phyloP scores from a whole-genome alignment of 2,329 filamentous ascomycete species.

The Myrmaecium sp. region DNA sequence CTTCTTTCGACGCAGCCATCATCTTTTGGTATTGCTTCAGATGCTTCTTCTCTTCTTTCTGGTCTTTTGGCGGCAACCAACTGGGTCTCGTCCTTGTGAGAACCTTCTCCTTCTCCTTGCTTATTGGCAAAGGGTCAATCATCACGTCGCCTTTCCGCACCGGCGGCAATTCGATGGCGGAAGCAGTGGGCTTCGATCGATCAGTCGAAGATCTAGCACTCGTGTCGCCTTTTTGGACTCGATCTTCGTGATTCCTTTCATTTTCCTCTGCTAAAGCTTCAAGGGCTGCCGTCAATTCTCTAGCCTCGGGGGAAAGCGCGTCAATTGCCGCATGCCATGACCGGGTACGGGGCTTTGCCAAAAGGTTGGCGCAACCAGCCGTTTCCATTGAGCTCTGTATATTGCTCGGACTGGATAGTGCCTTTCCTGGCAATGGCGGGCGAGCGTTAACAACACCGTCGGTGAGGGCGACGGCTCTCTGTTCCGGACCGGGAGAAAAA shows the following conservation, averaged over 20 bases:
- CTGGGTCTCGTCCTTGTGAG: slow-evolving; percentile 61
- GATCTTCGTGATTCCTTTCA: slow-evolving; percentile 32
- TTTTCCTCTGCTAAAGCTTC: slow-evolving; percentile 59
- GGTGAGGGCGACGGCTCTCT: slow-evolving; percentile 9
- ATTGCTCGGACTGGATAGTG: slow-evolving; percentile 3
- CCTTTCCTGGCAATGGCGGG: slow-evolving; percentile 5
- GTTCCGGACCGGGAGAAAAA: slow-evolving; percentile 13
- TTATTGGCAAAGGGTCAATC: slow-evolving; percentile 70
- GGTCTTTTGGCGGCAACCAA: slow-evolving; percentile 75
- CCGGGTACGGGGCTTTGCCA: slow-evolving; percentile 40
- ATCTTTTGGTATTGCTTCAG: slow-evolving; percentile 72
- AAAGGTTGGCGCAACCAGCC: slow-evolving; percentile 3
- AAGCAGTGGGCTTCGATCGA: slow-evolving; percentile 37
- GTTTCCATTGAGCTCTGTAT: slow-evolving; percentile 3
- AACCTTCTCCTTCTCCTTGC: slow-evolving; percentile 74
- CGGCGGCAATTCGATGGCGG: slow-evolving; percentile 39
- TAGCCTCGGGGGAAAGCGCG: slow-evolving; percentile 55
- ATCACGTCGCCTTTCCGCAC: slow-evolving; percentile 60
- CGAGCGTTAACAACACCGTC: slow-evolving; percentile 9
- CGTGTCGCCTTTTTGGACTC: slow-evolving; percentile 28
- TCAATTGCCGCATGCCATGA: slow-evolving; percentile 59
- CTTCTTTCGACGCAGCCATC: slow-evolving; percentile 48
- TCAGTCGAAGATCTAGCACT: slow-evolving; percentile 17
- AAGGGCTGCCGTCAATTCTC: slow-evolving; percentile 60
- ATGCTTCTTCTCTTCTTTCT: slow-evolving; percentile 79